Conservation (phyloP, 2,329 filamentous ascomycete species). For the Exserohilum rostratum region DNA sequence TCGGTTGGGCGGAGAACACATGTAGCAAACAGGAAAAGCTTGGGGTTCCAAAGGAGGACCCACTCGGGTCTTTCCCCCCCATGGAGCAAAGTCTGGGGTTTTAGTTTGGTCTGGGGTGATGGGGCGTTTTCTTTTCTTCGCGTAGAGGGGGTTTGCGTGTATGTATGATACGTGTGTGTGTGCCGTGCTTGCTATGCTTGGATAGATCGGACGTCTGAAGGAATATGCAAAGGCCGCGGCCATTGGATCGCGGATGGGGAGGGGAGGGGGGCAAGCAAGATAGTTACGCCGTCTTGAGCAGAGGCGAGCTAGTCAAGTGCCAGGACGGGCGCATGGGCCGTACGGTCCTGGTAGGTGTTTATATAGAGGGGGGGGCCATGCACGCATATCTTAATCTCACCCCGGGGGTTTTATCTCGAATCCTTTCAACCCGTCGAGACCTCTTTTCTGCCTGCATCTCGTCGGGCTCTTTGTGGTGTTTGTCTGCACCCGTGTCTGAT, state of each 20-base stretch:
- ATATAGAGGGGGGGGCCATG: conserved; percentile 30
- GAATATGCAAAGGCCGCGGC: conserved; percentile 25
- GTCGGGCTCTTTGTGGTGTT: background rate
- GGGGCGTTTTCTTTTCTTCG: too few relatives aligned
- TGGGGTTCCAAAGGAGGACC: too few relatives aligned
- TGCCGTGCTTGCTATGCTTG: too few relatives aligned
- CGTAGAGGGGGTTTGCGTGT: too few relatives aligned
- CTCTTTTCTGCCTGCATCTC: conserved; percentile 13
- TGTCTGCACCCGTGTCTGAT: conserved; percentile 14
- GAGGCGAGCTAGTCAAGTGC: conserved; percentile 6
- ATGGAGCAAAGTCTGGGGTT: conserved; percentile 17
- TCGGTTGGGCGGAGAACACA: too few relatives aligned
- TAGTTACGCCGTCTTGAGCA: conserved; percentile 31
- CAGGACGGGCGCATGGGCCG: conserved; percentile 28
- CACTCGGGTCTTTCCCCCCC: too few relatives aligned
- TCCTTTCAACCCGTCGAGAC: conserved; percentile 26
- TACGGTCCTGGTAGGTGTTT: conserved; percentile 21
- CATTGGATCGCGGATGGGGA: background rate
- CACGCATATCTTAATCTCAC: conserved; percentile 4
- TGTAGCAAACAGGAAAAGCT: background rate
- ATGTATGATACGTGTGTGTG: too few relatives aligned
- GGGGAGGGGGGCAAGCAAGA: background rate
- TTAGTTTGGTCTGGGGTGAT: background rate
- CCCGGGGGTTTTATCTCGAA: conserved; percentile 12
- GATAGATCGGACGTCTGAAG: background rate